Evolutionary conservation across 306 rosid genomes (phyloP), one percentile per base, ranked within the genome.

Genomic region (Lotus japonicus): DNA sequence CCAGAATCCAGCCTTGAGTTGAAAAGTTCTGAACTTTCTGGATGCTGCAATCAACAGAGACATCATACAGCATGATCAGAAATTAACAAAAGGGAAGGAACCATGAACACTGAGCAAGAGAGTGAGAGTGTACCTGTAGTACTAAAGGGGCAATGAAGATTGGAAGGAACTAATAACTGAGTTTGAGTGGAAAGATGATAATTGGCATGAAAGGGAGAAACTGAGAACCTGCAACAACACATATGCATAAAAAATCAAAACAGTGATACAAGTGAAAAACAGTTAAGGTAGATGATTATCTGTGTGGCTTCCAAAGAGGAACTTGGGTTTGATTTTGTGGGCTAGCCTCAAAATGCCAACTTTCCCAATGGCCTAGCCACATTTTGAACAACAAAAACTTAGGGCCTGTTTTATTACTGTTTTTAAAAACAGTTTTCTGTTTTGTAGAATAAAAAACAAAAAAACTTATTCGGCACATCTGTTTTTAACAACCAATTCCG

Each of bases 1-100:
- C 99, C 99, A 94, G 48, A 90, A 90, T 72, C 92, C 83, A 80
- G 96, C 87, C 65, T 74, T 87, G 76, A 87, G 84, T 72, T 70
- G 84, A 76, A 77, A 86, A 76, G 68, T 49, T 66, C 61, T 87
- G 5, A 75, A 68, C 84, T 78, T 87, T 80, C 62, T 85, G 31
- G 82, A 74, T 6, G 60, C 99, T 88, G 88, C 69, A 73, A 75
- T 45, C 41, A 55, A 55, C 35, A 68, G 62, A 18, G 46, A 48
- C 36, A 79, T 11, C n/a, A 41, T 23, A 11, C 11, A 68, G 7
- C 16, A 59, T 42, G 11, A 50, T 58, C 4, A 6, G 31, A 66
- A 46, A 14, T 8, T 2, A 17, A 75, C 1, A 67, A 31, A n/a
- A 55, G 49, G 7, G 23, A 63, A 6, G 28, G 15, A 39, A 1